A percentile compares a stretch with the other conserved stretches of the same genome.
phyloP scores from a whole-genome alignment of 805 yeast species.

The Candida tibetensis region DNA sequence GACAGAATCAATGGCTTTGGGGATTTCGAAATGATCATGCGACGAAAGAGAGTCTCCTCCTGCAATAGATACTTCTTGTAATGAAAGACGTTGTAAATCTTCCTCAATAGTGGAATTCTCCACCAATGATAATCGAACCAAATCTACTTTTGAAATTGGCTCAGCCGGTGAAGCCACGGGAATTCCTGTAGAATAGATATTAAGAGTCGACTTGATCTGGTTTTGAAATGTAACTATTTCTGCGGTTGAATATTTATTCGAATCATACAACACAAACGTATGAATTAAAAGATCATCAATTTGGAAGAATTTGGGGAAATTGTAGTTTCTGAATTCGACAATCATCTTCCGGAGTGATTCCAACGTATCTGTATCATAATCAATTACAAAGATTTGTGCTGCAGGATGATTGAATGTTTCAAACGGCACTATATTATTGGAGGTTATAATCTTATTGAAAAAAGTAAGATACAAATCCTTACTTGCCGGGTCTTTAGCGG shows the following conservation, averaged over 20 bases:
- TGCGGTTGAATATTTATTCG: slow-evolving; percentile 17
- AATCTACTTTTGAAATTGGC: slow-evolving; percentile 11
- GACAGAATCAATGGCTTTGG: slow-evolving; percentile 38
- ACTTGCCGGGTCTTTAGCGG: slow-evolving; percentile 6
- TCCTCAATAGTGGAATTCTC: slow-evolving; percentile 49
- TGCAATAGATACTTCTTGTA: slow-evolving; percentile 14
- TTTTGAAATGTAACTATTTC: slow-evolving; percentile 33
- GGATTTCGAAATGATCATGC: slow-evolving; percentile 18
- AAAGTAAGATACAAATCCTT: slow-evolving; percentile 51
- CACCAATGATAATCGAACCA: slow-evolving; percentile 5
- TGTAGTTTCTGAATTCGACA: slow-evolving; percentile 47
- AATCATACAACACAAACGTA: slow-evolving; percentile 31
- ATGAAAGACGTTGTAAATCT: slow-evolving; percentile 39
- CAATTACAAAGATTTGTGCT: slow-evolving; percentile 65
- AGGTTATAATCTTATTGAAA: slow-evolving; percentile 56
- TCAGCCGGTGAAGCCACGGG: slow-evolving; percentile 10
- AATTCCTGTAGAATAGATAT: slow-evolving; percentile 25
- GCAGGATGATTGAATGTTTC: slow-evolving; percentile 89
- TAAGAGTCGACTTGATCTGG: slow-evolving; percentile 23
- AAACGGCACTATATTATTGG: slow-evolving; percentile 64
- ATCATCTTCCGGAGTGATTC: slow-evolving; percentile 58
- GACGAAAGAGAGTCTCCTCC: too few species aligned
- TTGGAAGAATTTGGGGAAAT: slow-evolving; percentile 63
- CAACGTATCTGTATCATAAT: slow-evolving; percentile 47
- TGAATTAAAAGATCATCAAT: slow-evolving; percentile 56